Base-by-base conservation (phyloP, 768 basidiomycete species). In the Nevesoporus exiguus region DNA sequence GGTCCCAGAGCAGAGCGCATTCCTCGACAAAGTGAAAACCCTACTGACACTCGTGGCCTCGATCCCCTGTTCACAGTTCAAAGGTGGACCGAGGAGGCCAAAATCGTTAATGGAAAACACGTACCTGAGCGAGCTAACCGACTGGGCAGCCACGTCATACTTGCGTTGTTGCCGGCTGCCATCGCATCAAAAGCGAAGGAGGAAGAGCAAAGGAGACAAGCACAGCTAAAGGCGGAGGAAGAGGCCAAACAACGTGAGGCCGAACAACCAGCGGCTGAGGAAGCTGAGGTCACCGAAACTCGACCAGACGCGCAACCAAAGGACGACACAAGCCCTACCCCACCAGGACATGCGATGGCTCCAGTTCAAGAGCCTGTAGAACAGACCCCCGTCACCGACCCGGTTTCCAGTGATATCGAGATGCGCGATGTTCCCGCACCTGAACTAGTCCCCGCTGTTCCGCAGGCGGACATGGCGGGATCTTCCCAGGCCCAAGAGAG, bases 41-140 rank as follows among this genome's bases (percentile, higher is more conserved):
- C 83, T 34, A 29, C 61, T 14, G 69, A 71, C 33, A 45, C 56
- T 0, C 69, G 61, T 39, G 84, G 84, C 42, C 85, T 93, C 46
- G 85, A 89, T 30, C 92, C 93, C 2, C 72, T 91, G 51, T 76
- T 89, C 10, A 96, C 94, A 1, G 66, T 86, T 29, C 89, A 92
- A 62, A 82, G 95, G 53, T 98, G 95, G 95, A 74, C 81, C 1
- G 93, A 96, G 66, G 94, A 96, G 69, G 84, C 82, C 56, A 90
- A 88, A 64, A 84, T 90, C 30, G 72, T 90, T 22, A 85, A 93
- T 53, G 86, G 89, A 15, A 84, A 84, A 58, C 87, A 88, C 54
- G 81, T 85, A 9, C 69, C 78, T 11, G 85, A 89, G 53, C 80
- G 92, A 19, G 76, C 83, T 19, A 76, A 71, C 22, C 89, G 83